Conservation (phyloP, 352 stramenopile species). For the Pythium vanterpoolii region DNA sequence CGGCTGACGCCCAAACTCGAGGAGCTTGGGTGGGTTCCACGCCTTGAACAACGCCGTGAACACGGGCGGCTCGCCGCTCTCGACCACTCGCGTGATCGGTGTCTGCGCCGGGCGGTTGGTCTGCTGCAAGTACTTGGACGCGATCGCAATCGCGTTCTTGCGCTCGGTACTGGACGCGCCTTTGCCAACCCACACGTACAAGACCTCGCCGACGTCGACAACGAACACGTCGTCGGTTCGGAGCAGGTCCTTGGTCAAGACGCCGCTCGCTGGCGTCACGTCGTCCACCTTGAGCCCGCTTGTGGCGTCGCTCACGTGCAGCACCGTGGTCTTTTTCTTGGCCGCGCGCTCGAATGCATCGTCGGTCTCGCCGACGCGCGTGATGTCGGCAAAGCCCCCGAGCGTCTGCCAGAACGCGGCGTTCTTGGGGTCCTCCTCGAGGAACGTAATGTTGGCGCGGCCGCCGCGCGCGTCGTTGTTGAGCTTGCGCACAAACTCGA, state of each 20-base stretch:
- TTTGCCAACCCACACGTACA: conserved; percentile 93
- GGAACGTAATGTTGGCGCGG: conserved; percentile 77
- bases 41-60: conserved; percentile 86
- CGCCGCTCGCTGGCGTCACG: conserved; percentile 59
- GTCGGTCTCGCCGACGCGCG: conserved; percentile 53
- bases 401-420: conserved; percentile 91
- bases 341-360: conserved; percentile 56
- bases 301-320: conserved; percentile 69
- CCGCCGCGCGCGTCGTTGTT: conserved; percentile 82
- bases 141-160: conserved; percentile 80
- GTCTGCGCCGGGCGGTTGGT: conserved; percentile 53
- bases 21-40: conserved; percentile 66
- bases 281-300: conserved; percentile 54
- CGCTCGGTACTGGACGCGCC: conserved; percentile 79
- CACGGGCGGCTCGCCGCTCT: conserved; percentile 75
- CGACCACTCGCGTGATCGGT: conserved; percentile 78
- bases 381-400: conserved; percentile 80
- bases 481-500: conserved; percentile 88
- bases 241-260: conserved; percentile 78
- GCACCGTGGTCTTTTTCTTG: conserved; percentile 69
- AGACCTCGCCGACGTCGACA: conserved; percentile 82
- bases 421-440: conserved; percentile 89
- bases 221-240: conserved; percentile 91
- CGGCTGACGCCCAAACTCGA: conserved; percentile 62
- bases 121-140: conserved; percentile 83